Percentiles rank a stretch among this genome's conserved stretches.
These are phyloP conservation scores for bread wheat (Triticum aestivum) DNA, from an alignment of 176 grass and related monocot genomes.

Conservation along the genomic window DNA sequence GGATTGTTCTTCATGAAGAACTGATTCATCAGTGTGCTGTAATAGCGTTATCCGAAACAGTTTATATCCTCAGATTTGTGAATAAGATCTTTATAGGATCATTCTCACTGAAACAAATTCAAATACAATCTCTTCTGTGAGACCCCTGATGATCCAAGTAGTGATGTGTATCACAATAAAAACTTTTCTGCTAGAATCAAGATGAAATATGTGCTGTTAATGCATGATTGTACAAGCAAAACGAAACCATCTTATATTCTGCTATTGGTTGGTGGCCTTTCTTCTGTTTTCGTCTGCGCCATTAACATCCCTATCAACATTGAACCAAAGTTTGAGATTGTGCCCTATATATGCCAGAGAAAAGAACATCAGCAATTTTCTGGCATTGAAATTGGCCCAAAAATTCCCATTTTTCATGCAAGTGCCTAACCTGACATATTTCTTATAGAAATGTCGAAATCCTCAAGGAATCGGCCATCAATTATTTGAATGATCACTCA, in stretches of 20 bases:
- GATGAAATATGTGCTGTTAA: neutral
- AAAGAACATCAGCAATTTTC: neutral
- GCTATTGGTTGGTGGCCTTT: neutral
- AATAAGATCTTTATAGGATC: conserved; percentile 37
- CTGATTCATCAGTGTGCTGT: neutral
- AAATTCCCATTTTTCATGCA: neutral
- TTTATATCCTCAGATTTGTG: neutral
- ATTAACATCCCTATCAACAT: neutral
- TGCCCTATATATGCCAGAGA: neutral
- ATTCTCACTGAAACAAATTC: neutral
- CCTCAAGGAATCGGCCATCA: no score
- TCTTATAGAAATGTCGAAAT: no score
- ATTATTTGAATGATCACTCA: neutral
- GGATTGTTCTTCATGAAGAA: conserved; percentile 23
- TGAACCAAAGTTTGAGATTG: neutral
- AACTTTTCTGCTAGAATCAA: neutral
- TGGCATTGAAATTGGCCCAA: neutral
- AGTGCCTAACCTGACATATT: no score
- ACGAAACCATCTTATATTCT: neutral
- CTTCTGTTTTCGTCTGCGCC: neutral
- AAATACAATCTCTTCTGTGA: neutral
- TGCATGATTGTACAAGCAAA: neutral
- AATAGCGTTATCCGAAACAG: conserved; percentile 15
- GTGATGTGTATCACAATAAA: neutral
- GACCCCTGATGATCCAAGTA: neutral